Percentiles rank a stretch among this genome's conserved stretches.
Conservation (phyloP, 495 filamentous ascomycete species). For the Penicillium riverlandense region DNA sequence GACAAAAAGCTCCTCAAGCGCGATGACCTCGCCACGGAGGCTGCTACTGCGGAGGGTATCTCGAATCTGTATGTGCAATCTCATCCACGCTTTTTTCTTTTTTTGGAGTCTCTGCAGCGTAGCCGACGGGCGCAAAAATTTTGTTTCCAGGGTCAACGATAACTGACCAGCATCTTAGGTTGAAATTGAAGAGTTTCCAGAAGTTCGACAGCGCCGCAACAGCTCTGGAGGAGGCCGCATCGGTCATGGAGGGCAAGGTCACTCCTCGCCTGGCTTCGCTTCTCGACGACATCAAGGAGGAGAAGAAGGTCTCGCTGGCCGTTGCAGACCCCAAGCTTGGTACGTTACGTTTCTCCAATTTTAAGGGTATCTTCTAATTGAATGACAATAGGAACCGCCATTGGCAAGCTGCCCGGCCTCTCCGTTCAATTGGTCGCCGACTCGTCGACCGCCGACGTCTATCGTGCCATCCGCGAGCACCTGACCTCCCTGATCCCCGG, state of each 20-base stretch:
- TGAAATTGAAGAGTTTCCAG: constrained; percentile 93
- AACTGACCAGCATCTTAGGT: constrained; percentile 42
- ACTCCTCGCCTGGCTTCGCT: constrained; percentile 80
- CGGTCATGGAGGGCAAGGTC: constrained; percentile 88
- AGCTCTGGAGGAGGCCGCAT: constrained; percentile 81
- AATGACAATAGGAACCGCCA: constrained; percentile 56
- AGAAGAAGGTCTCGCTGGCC: constrained; percentile 93
- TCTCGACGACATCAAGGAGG: constrained; percentile 86
- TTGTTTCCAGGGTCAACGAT: constrained; percentile 10
- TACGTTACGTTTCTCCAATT: constrained; percentile 25
- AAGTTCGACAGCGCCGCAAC: constrained; percentile 89
- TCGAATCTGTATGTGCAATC: constrained; percentile 65
- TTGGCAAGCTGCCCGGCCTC: constrained; percentile 85
- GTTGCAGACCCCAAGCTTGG: constrained; percentile 93
- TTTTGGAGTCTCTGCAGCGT: no score
- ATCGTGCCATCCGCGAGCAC: constrained; percentile 87
- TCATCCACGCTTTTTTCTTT: no score
- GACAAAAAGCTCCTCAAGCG: constrained; percentile 96
- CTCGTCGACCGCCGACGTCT: constrained; percentile 77
- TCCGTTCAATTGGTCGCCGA: constrained; percentile 82
- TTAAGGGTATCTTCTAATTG: constrained; percentile 2
- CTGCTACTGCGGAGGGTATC: constrained; percentile 74
- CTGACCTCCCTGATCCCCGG: constrained; percentile 87
- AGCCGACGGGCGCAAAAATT: constrained; percentile 13
- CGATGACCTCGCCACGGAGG: constrained; percentile 65